Base-by-base conservation (phyloP, 495 filamentous ascomycete genomes). In the Pseudevernia furfuracea region DNA sequence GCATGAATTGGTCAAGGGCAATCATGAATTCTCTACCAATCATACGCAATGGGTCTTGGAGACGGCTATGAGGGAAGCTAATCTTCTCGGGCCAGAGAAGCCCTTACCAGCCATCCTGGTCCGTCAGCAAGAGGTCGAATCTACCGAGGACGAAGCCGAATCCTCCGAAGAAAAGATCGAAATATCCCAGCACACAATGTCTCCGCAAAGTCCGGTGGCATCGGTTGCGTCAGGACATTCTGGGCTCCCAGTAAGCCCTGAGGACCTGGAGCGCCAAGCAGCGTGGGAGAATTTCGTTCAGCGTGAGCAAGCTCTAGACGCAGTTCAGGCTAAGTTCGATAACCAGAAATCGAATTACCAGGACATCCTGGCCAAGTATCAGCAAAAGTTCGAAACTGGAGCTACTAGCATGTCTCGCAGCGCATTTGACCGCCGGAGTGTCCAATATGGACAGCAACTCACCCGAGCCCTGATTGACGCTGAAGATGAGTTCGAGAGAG, bases 381-480 rank as follows among this genome's bases (percentile, higher is more conserved):
- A 56, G 12, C 57, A 58, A 44, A 34, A n/a, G 1, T 44, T 36
- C 19, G 23, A 36, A 25, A 41, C 63, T 23, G 66, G 66, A 0
- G n/a, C 17, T 17, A 55, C 21, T 37, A 25, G 10, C 17, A 38
- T 57, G 21, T 38, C 66, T 23, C 43, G 58, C 6, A 65, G 38
- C 30, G 66, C 52, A 6, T 59, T 21, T 12, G 66, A 68, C 28
- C 30, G 55, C 17, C n/a, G 36, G 6, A 34, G 1, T 2, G 19
- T 58, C 3, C 32, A 36, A 11, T 58, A 58, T 25, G 55, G 55
- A 34, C 21, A 38, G 32, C 12, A 41, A 17, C 41, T 66, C 30
- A 66, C 63, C n/a, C 38, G 58, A 52, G 44, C 58, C 58, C 37
- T 66, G 23, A 55, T 61, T 15, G 46, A 66, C 11, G 63, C 63